Evolutionary conservation across 768 basidiomycete species (phyloP).

Genomic region (Amanita exitialis): DNA sequence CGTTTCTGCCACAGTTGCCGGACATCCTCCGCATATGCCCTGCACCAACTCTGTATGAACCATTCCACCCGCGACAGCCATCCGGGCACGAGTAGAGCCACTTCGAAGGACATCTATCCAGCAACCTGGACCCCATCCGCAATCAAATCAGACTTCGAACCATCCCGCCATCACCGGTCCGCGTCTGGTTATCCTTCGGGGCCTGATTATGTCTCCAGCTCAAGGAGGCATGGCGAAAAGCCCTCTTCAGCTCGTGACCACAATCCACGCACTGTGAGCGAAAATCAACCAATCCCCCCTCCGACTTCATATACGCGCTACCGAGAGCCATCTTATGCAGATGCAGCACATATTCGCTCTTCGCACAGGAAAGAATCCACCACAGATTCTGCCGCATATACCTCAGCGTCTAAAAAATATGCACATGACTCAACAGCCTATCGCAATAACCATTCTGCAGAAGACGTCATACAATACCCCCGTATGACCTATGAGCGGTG

Average conservation of each 20-base stretch:
- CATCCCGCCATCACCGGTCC: constrained; percentile 16
- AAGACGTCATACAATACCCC: constrained; percentile 9
- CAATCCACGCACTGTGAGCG: constrained; percentile 7
- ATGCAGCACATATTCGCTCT: neutral
- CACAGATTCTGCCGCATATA: neutral
- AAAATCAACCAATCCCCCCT: neutral
- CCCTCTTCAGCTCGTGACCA: constrained; percentile 20
- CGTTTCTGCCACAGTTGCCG: constrained; percentile 11
- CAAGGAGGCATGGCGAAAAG: constrained; percentile 18
- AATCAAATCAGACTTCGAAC: constrained; percentile 15
- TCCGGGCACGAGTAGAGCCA: constrained; percentile 29
- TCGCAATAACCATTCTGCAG: constrained; percentile 1
- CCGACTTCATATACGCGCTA: neutral
- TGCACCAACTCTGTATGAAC: constrained; percentile 25
- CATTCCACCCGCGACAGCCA: constrained; percentile 36
- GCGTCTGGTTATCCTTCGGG: constrained; percentile 14
- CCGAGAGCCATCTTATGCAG: constrained; percentile 1
- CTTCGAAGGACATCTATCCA: constrained; percentile 22
- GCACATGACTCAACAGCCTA: neutral
- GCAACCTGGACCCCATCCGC: constrained; percentile 22
- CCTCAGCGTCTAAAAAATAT: neutral
- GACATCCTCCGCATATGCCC: neutral
- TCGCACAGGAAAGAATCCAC: neutral
- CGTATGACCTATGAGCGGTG: constrained; percentile 14
- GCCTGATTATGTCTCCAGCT: constrained; percentile 11